phyloP scores from a whole-genome alignment of 2,329 filamentous ascomycete species.

The Aquanectria penicillioides region DNA sequence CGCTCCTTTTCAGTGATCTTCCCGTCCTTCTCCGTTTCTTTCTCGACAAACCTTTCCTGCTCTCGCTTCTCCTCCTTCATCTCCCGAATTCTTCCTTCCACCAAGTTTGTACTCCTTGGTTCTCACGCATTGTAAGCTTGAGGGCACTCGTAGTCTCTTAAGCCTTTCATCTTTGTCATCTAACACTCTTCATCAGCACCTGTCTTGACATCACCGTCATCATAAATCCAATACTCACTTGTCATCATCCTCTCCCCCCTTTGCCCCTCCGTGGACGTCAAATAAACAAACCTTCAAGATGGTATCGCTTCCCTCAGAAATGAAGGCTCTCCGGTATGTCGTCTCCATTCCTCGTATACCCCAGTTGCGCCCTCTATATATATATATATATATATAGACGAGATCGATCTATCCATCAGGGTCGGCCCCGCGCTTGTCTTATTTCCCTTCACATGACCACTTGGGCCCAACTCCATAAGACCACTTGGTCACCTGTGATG shows the following conservation, averaged over 20 bases:
- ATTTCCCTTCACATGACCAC: slow-evolving; percentile 8
- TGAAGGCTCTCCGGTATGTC: slow-evolving; percentile 71
- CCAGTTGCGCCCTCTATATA: background rate
- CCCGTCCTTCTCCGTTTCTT: slow-evolving; percentile 11
- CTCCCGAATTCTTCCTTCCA: background rate
- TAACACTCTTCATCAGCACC: slow-evolving; percentile 6
- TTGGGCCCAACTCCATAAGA: slow-evolving; percentile 4
- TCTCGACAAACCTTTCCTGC: slow-evolving; percentile 16
- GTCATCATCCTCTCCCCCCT: background rate
- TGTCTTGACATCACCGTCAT: background rate
- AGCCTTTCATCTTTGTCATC: background rate
- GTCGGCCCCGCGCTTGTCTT: slow-evolving; percentile 17
- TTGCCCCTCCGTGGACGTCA: background rate
- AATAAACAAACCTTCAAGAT: slow-evolving; percentile 31
- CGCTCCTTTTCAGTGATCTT: slow-evolving; percentile 16
- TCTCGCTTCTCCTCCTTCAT: slow-evolving; percentile 3
- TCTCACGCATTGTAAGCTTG: slow-evolving; percentile 1
- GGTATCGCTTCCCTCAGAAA: slow-evolving; percentile 60
- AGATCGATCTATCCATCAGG: slow-evolving; percentile 32
- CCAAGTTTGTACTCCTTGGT: background rate
- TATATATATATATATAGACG: slow-evolving; percentile 20
- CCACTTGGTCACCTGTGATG: background rate
- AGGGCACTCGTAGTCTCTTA: background rate
- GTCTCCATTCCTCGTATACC: too few relatives aligned
- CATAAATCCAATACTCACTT: background rate